Evolutionary conservation across 495 filamentous ascomycete genomes (phyloP), one percentile per base, ranked within the genome.

Genomic region (Lasiosphaeria ovina): DNA sequence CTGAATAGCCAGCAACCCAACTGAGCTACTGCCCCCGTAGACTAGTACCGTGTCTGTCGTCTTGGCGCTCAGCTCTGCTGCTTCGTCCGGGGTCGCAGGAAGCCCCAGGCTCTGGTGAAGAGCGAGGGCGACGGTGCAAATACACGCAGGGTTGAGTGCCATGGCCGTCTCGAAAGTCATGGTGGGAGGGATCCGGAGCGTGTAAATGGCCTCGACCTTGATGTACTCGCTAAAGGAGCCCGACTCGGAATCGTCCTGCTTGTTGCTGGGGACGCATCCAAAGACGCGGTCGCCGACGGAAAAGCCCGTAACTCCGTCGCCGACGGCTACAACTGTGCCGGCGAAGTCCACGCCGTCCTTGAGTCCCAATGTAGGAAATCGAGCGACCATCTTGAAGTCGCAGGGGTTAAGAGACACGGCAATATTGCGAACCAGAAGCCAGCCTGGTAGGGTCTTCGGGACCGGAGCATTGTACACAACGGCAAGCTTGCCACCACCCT

Each of bases 1-100:
- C 42, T 83, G 80, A 16, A 80, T 73, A 0, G 77, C 78, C 3
- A 77, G 57, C 12, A 77, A 72, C 0, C 79, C 80, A 7, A 76
- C 71, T 6, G 80, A 72, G 11, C 77, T 79, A 58, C 74, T 77
- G 2, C 77, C 78, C 0, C 78, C 80, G 53, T 78, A 74, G 6
- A 83, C 65, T 1, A 82, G 61, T 0, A 81, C 71, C 14, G 74
- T 65, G 10, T 67, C 49, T 0, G 69, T 32, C 48, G 17, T 35
- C 24, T 31, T 52, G 5, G 35, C 44, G 4, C 63, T 24, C 24
- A 24, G 66, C 9, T 36, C 31, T 10, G 61, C 61, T 6, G 73
- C 72, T 3, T 59, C 54, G 2, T 70, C 65, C 1, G 75, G 60
- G 2, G 53, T 72, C 16, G 64, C 71, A 0, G 64, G 62, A 0